Conservation (phyloP, 2,329 filamentous ascomycete genomes). For the Catunica adiposa region DNA sequence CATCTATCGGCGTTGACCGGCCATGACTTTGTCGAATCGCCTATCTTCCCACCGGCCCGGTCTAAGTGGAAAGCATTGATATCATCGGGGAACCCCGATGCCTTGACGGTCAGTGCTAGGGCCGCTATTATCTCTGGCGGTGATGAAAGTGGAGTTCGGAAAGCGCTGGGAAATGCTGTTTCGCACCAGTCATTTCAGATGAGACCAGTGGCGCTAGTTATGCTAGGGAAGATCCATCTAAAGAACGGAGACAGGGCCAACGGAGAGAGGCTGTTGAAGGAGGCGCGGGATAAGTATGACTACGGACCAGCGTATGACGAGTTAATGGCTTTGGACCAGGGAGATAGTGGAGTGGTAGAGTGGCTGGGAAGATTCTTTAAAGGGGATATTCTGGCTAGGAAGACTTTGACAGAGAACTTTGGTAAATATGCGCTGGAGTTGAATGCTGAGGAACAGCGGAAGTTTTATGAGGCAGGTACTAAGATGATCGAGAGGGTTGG, state of each 20-base stretch:
- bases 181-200: background rate
- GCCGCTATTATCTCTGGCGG: background rate
- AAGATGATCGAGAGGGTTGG: no score
- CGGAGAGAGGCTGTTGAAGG: background rate
- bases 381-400: background rate
- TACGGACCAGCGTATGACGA: constrained; percentile 1
- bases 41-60: background rate
- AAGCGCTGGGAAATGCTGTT: background rate
- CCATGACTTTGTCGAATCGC: background rate
- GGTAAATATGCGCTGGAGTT: no score
- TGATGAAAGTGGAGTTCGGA: background rate
- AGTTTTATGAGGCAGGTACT: no score
- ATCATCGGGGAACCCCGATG: background rate
- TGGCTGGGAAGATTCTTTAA: background rate
- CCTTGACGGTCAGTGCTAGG: background rate
- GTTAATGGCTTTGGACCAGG: background rate
- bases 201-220: background rate
- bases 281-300: constrained; percentile 1
- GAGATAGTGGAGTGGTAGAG: background rate
- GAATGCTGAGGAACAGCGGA: no score
- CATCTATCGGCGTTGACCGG: background rate
- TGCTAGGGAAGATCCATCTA: background rate
- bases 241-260: background rate
- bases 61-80: background rate
- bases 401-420: background rate